These are phyloP conservation scores for Coccomyxa subellipsoidea DNA, from an alignment of 163 green algal genomes.

Conservation along the genomic window DNA sequence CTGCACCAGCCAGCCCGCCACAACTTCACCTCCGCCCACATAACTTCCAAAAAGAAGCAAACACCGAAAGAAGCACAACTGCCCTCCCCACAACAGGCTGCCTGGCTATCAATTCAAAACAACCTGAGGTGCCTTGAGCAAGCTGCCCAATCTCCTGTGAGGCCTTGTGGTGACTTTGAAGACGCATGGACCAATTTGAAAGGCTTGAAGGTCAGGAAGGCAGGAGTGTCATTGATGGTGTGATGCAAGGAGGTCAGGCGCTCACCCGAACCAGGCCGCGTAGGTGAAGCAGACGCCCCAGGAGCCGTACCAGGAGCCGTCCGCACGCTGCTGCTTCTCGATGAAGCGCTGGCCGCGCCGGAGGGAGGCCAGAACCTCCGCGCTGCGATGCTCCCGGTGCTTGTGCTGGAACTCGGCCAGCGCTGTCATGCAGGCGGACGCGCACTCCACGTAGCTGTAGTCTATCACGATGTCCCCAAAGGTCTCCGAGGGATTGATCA, in stretches of 20 bases:
- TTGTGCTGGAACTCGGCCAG: slow-evolving; percentile 65
- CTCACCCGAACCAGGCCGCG: slow-evolving; percentile 91
- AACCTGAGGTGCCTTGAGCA: no score
- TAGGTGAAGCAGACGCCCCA: slow-evolving; percentile 99
- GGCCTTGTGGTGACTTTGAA: no score
- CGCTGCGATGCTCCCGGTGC: slow-evolving; percentile 32
- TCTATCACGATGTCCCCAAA: slow-evolving; percentile 99
- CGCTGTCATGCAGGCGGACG: slow-evolving; percentile 89
- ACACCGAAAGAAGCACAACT: no score
- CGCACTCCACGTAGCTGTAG: slow-evolving; percentile 97
- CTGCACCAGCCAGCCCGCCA: slow-evolving; percentile 8
- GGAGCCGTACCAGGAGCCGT: slow-evolving; percentile 96
- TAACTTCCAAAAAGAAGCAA: no score
- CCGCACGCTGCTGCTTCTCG: slow-evolving; percentile 69
- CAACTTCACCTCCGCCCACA: no score
- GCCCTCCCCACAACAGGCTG: no score
- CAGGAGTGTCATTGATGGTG: background rate
- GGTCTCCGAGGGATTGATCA: slow-evolving; percentile 92
- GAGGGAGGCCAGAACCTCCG: slow-evolving; percentile 14
- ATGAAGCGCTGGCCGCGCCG: slow-evolving; percentile 18
- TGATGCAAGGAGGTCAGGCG: background rate
- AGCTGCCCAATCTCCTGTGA: no score
- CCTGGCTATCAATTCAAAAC: no score
- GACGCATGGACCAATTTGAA: no score
- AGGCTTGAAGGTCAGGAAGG: no score